These are phyloP conservation scores for Umbelopsis sp. DNA, from an alignment of 192 early-diverging fungal species.

Conservation along the genomic window DNA sequence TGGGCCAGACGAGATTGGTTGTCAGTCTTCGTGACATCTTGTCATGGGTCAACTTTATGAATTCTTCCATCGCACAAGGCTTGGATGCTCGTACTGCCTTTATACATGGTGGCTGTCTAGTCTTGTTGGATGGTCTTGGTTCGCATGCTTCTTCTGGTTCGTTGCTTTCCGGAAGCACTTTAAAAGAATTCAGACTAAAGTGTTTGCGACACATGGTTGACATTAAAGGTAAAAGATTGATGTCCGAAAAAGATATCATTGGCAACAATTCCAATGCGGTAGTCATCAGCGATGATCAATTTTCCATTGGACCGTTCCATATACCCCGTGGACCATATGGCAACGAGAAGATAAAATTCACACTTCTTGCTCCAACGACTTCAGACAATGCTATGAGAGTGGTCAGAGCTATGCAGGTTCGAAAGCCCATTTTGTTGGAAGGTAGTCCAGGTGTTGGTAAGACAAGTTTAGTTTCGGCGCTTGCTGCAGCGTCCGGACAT, in stretches of 20 bases:
- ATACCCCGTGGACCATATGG: slow-evolving; percentile 66
- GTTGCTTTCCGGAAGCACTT: slow-evolving; percentile 43
- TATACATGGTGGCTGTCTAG: slow-evolving; percentile 89
- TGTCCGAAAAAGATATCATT: slow-evolving; percentile 42
- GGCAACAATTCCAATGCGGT: slow-evolving; percentile 38
- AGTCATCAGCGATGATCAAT: slow-evolving; percentile 32
- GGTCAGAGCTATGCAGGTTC: slow-evolving; percentile 87
- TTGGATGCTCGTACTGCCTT: slow-evolving; percentile 61
- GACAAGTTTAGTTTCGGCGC: slow-evolving; percentile 82
- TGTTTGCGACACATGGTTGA: slow-evolving; percentile 51
- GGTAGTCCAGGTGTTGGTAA: slow-evolving; percentile 99
- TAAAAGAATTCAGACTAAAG: slow-evolving; percentile 53
- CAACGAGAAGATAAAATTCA: slow-evolving; percentile 65
- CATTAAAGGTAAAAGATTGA: slow-evolving; percentile 17
- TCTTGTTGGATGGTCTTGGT: slow-evolving; percentile 89
- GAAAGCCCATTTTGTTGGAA: slow-evolving; percentile 92
- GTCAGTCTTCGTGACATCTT: slow-evolving; percentile 91
- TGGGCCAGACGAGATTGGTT: slow-evolving; percentile 58
- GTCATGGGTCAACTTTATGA: slow-evolving; percentile 90
- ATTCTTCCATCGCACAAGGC: slow-evolving; percentile 46
- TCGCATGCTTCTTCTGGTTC: slow-evolving; percentile 72
- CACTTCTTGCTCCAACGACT: slow-evolving; percentile 90
- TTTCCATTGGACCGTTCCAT: slow-evolving; percentile 84
- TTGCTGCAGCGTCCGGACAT: slow-evolving; percentile 83
- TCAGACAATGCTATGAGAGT: slow-evolving; percentile 83